phyloP scores from a whole-genome alignment of 352 stramenopile genomes.

The Thraustochytrium sp. region DNA sequence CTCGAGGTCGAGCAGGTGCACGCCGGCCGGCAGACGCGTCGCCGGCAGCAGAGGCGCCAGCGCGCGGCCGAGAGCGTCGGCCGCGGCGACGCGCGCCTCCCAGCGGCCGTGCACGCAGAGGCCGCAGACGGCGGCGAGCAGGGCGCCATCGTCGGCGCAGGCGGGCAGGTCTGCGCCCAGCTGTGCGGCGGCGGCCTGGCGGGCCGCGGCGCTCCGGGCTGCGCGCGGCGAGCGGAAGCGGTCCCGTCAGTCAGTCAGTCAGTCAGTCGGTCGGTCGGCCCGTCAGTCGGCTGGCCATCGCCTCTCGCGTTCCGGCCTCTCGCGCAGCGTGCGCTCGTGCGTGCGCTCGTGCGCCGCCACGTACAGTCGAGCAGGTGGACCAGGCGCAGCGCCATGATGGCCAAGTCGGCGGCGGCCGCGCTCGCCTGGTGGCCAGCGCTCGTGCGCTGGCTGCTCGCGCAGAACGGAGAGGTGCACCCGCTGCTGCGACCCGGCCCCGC shows the following conservation, averaged over 20 bases:
- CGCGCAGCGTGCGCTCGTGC: neutral
- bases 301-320: too few species aligned
- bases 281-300: too few species aligned
- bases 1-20: neutral
- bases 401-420: too few species aligned
- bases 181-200: neutral
- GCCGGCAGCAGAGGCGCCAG: neutral
- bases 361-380: too few species aligned
- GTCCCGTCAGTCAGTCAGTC: too few species aligned
- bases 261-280: too few species aligned
- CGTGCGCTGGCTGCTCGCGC: neutral
- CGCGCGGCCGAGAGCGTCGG: neutral
- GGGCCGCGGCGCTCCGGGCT: neutral
- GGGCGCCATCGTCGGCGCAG: neutral
- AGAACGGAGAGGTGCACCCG: neutral
- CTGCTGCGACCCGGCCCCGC: neutral
- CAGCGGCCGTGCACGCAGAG: neutral
- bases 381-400: neutral
- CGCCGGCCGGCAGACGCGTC: neutral
- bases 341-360: too few species aligned
- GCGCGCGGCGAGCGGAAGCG: neutral
- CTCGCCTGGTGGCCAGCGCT: constrained; percentile 7
- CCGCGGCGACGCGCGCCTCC: neutral
- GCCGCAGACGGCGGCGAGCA: neutral
- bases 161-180: neutral